phyloP scores from a whole-genome alignment of 1,284 basidiomycete species.

The Fistulinella staudtii region DNA sequence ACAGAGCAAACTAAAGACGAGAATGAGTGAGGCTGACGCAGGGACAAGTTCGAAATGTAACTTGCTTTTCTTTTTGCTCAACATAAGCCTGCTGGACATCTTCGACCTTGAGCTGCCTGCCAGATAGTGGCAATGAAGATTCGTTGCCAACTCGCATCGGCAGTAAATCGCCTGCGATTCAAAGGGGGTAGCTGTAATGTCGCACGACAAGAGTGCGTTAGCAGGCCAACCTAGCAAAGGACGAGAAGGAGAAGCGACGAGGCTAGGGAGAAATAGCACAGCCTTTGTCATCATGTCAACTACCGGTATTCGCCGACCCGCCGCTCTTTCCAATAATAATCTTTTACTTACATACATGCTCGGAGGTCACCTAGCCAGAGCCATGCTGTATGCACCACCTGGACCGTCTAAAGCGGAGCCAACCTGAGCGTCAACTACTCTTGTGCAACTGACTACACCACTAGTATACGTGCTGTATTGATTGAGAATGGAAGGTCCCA shows the following conservation, averaged over 20 bases:
- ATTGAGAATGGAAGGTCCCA: conserved; percentile 79
- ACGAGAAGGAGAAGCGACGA: background rate
- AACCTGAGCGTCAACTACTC: conserved; percentile 2
- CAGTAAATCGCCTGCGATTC: conserved; percentile 6
- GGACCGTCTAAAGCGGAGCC: background rate
- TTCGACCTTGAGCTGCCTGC: conserved; percentile 51
- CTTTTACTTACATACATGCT: too few relatives aligned
- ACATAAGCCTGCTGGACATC: conserved; percentile 73
- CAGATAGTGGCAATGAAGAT: conserved; percentile 8
- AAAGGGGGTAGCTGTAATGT: background rate
- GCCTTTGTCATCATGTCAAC: conserved; percentile 21
- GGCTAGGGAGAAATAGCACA: conserved; percentile 1
- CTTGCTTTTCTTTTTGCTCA: conserved; percentile 66
- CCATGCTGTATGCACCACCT: background rate
- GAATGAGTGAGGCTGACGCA: conserved; percentile 3
- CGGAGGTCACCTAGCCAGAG: too few relatives aligned
- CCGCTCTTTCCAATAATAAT: background rate
- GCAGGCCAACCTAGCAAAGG: conserved; percentile 5
- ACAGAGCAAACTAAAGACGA: conserved; percentile 55
- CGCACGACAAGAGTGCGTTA: background rate
- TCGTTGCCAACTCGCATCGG: conserved; percentile 18
- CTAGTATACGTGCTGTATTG: conserved; percentile 77
- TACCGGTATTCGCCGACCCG: background rate
- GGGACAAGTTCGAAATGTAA: conserved; percentile 2
- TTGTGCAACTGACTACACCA: background rate